Conservation (phyloP, 2,329 filamentous ascomycete genomes). For the Aspergillus spinulosporus region DNA sequence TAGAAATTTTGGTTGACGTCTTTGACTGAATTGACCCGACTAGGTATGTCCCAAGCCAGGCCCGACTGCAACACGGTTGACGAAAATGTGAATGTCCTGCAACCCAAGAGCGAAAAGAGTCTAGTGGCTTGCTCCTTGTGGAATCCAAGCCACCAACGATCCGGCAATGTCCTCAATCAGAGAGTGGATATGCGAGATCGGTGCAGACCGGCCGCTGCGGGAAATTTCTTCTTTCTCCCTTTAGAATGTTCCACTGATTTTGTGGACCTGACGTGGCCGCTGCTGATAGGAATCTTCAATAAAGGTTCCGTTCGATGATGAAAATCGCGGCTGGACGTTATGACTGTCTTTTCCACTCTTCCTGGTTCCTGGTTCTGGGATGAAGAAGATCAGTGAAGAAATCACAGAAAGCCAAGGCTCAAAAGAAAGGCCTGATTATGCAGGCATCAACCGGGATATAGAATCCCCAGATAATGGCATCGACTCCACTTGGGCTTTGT, state of each 20-base stretch:
- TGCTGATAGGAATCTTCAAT: background rate
- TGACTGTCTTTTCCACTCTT: background rate
- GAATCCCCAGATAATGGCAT: background rate
- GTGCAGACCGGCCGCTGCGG: constrained; percentile 1
- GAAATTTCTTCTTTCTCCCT: constrained; percentile 2
- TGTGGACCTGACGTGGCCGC: constrained; percentile 2
- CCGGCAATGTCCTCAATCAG: background rate
- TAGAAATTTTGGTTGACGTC: background rate
- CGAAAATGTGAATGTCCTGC: background rate
- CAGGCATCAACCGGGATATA: constrained; percentile 1
- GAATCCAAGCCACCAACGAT: background rate
- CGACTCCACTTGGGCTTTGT: background rate
- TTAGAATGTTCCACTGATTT: background rate
- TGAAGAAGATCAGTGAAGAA: background rate
- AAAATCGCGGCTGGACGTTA: background rate
- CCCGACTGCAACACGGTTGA: background rate
- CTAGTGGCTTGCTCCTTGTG: constrained; percentile 1
- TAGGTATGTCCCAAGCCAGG: background rate
- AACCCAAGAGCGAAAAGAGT: background rate
- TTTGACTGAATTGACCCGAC: background rate
- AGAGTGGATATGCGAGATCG: constrained; percentile 5
- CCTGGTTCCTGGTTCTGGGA: background rate
- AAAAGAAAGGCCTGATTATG: background rate
- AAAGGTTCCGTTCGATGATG: background rate
- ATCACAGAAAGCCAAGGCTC: constrained; percentile 6